Percentiles rank a stretch among this genome's conserved stretches.
These are phyloP conservation scores for Venturia pyrina DNA, from an alignment of 2,329 filamentous ascomycete species.

Conservation along the genomic window DNA sequence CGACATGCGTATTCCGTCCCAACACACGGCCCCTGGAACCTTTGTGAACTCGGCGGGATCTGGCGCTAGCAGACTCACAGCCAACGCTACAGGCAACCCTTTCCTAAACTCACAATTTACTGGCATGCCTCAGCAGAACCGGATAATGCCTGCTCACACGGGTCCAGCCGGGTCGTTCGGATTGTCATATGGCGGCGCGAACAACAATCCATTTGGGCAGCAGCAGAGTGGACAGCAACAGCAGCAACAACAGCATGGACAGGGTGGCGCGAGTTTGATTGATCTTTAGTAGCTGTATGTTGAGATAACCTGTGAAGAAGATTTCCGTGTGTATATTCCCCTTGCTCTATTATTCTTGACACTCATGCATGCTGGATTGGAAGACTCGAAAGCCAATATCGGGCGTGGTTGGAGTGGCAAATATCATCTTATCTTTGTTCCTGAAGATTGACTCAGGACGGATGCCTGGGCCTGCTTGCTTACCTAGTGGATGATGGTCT, in stretches of 20 bases:
- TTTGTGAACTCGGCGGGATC: slow-evolving; percentile 93
- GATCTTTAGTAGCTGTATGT: slow-evolving; percentile 39
- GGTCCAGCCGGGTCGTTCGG: slow-evolving; percentile 39
- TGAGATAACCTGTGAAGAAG: slow-evolving; percentile 1
- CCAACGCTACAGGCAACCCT: slow-evolving; percentile 58
- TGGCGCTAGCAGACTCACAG: slow-evolving; percentile 64
- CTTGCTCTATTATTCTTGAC: slow-evolving; percentile 6
- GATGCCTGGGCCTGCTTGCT: not conserved
- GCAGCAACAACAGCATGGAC: slow-evolving; percentile 17
- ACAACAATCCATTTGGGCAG: slow-evolving; percentile 47
- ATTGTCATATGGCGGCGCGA: slow-evolving; percentile 32
- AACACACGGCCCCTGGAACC: slow-evolving; percentile 90
- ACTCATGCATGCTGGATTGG: not conserved
- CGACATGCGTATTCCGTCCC: slow-evolving; percentile 85
- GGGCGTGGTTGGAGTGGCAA: not conserved
- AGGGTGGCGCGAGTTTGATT: slow-evolving; percentile 47
- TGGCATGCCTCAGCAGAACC: slow-evolving; percentile 43
- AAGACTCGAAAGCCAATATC: not conserved
- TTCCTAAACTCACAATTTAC: slow-evolving; percentile 81
- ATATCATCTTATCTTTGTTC: not conserved
- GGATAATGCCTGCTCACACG: slow-evolving; percentile 39
- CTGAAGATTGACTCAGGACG: not conserved
- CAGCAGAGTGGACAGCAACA: slow-evolving; percentile 34
- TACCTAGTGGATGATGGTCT: not conserved
- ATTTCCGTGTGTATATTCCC: slow-evolving; percentile 1